Evolutionary conservation across 2,329 filamentous ascomycete genomes (phyloP), one percentile per base, ranked within the genome.

Genomic region (Teratosphaeria zuluensis): DNA sequence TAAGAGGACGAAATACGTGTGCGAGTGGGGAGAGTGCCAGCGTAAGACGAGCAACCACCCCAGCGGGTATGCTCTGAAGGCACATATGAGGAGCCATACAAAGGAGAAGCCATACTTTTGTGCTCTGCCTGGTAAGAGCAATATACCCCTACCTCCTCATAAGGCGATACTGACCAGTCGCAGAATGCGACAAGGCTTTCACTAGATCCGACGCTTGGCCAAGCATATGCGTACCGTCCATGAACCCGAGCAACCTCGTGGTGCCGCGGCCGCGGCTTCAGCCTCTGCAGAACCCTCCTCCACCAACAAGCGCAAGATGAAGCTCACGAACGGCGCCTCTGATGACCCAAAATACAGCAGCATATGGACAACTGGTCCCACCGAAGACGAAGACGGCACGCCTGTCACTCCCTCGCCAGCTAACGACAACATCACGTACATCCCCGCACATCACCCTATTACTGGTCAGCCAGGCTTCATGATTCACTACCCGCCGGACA

Each of bases 181-280:
- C 67, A 95, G 94, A 99, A 82, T 99, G 94, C 76, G 94, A 99
- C 72, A 88, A 92, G 61, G 92, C 92, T 33, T 99, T 99, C 68
- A 99, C 94, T 2, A 83, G 94, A 64, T 96, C 92, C 28, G 94
- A 99, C 69, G 94, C 94, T 81, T 99, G 0, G 91, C 92, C 1
- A 99, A 99, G 74, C 94, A 99, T 73, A 97, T 97, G 90, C 88
- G 94, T 66, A 97, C 94, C 16, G 92, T 99, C 42, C 94, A 99
- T 77, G 94, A 99, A 73, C 96, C 92, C 3, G 94, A 99, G 76
- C 89, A 57, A 14, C 59, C 60, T 4, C 61, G 56, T 7, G 55
- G 55, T 16, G 57, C 90, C 16, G 80, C 96, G 24, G 64, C 65
- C 53, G 64, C 63, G 90, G n/a, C 88, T 89, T 4, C 78, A 77